A percentile compares a stretch with the other conserved stretches of the same genome.
Conservation (phyloP, 805 yeast genomes). For the Priceomyces fermenticarens region DNA sequence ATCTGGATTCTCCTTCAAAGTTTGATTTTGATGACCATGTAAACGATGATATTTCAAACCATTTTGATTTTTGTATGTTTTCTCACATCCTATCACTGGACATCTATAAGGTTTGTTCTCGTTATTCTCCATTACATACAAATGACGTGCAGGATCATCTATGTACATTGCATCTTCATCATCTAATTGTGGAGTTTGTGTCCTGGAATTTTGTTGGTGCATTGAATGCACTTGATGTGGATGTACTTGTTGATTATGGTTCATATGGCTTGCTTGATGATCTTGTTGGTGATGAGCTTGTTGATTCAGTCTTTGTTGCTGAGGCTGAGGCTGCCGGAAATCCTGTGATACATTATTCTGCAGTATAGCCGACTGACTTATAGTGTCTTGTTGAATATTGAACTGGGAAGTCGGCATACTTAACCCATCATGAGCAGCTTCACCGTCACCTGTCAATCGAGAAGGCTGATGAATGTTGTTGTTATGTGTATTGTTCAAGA, state of each 20-base stretch:
- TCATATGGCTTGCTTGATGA: conserved; percentile 11
- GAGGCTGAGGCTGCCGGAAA: conserved; percentile 5
- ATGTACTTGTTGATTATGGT: conserved; percentile 12
- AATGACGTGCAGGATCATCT: conserved; percentile 94
- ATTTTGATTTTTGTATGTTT: conserved; percentile 95
- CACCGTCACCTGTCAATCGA: conserved; percentile 2
- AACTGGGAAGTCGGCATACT: conserved; percentile 18
- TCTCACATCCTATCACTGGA: conserved; percentile 97
- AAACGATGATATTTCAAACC: conserved; percentile 93
- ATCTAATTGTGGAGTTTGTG: conserved; percentile 40
- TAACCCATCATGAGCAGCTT: conserved; percentile 10
- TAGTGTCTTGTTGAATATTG: conserved; percentile 21
- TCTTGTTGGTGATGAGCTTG: conserved; percentile 13
- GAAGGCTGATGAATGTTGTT: conserved; percentile 12
- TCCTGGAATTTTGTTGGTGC: conserved; percentile 11
- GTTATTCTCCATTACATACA: conserved; percentile 87
- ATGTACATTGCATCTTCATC: conserved; percentile 75
- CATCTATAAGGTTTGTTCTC: conserved; percentile 95
- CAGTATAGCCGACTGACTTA: conserved; percentile 14
- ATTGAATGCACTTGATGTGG: conserved; percentile 13
- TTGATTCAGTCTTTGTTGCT: conserved; percentile 14
- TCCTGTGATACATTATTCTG: conserved; percentile 5
- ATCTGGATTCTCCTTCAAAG: conserved; percentile 83
- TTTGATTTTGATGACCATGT: conserved; percentile 97
- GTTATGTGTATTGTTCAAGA: conserved; percentile 49